Evolutionary conservation across 2,329 filamentous ascomycete genomes (phyloP).

Genomic region (Chalaropsis ovoidea): DNA sequence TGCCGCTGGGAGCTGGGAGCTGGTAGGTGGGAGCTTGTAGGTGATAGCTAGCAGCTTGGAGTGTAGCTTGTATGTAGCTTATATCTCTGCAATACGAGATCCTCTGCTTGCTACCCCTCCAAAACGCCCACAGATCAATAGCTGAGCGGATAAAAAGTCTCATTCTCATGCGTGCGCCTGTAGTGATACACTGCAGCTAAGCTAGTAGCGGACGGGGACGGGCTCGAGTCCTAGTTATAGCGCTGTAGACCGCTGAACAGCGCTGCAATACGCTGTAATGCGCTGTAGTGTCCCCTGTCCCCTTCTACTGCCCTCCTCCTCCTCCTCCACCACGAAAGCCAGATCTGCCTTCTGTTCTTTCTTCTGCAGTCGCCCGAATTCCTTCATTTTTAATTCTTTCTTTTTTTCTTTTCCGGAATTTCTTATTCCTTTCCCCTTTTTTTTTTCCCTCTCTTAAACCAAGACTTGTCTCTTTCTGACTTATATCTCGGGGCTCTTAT

Average conservation of each 20-base stretch:
- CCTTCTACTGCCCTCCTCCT: not conserved
- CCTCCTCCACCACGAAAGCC: conserved; percentile 12
- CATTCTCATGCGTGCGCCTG: too few species aligned
- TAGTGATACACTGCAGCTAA: too few species aligned
- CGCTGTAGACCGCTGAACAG: too few species aligned
- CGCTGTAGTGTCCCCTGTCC: too few species aligned
- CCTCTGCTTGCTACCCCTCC: too few species aligned
- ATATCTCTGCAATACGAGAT: not conserved
- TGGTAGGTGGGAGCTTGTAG: not conserved
- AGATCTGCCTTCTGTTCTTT: conserved; percentile 18
- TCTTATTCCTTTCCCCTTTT: conserved; percentile 14
- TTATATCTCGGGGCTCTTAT: not conserved
- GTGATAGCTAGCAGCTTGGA: not conserved
- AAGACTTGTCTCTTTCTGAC: not conserved
- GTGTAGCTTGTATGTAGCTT: not conserved
- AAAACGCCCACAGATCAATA: too few species aligned
- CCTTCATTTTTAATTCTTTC: conserved; percentile 12
- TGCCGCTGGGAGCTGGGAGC: not conserved
- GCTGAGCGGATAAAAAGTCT: too few species aligned
- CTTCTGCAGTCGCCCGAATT: conserved; percentile 1
- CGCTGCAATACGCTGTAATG: too few species aligned
- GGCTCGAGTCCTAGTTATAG: too few species aligned
- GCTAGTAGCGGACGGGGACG: too few species aligned
- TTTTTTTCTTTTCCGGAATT: conserved; percentile 8
- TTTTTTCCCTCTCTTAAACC: conserved; percentile 1